Conservation (phyloP, 805 yeast species). For the Saccharomycopsis fermentans region DNA sequence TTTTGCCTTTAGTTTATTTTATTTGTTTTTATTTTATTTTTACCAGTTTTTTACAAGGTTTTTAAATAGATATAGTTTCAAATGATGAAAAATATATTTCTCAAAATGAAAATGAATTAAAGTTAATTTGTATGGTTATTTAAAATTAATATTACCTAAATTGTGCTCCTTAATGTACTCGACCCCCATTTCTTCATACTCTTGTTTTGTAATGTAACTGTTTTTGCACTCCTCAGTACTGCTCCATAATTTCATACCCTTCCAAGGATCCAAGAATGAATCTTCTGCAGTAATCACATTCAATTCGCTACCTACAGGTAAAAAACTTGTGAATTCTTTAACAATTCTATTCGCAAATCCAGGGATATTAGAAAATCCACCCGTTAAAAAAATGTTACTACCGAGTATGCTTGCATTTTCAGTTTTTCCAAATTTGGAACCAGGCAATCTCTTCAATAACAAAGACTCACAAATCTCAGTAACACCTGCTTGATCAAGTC, state of each 20-base stretch:
- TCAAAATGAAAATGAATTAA: background rate
- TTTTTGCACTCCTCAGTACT: slow-evolving; percentile 33
- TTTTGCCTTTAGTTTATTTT: background rate
- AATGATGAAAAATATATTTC: background rate
- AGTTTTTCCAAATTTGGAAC: slow-evolving; percentile 43
- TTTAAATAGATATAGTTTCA: no score
- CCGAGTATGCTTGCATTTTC: slow-evolving; percentile 21
- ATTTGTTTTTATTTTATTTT: background rate
- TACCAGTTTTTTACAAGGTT: background rate
- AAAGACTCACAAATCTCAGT: slow-evolving; percentile 64
- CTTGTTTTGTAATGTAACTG: slow-evolving; percentile 51
- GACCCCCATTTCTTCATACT: slow-evolving; percentile 81
- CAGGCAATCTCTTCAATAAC: slow-evolving; percentile 47
- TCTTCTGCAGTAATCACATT: slow-evolving; percentile 53
- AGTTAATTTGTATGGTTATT: background rate
- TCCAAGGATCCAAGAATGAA: slow-evolving; percentile 82
- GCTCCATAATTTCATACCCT: slow-evolving; percentile 84
- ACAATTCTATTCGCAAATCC: slow-evolving; percentile 60
- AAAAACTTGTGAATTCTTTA: slow-evolving; percentile 54
- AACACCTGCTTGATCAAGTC: slow-evolving; percentile 94
- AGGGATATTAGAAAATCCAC: slow-evolving; percentile 65
- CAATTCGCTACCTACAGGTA: slow-evolving; percentile 60
- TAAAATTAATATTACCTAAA: slow-evolving; percentile 45
- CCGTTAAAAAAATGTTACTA: slow-evolving; percentile 70
- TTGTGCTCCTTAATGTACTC: slow-evolving; percentile 84